Evolutionary conservation across 257 asterid species (phyloP), one percentile per base, ranked within the genome.

Genomic region (Marsdenia floribunda): DNA sequence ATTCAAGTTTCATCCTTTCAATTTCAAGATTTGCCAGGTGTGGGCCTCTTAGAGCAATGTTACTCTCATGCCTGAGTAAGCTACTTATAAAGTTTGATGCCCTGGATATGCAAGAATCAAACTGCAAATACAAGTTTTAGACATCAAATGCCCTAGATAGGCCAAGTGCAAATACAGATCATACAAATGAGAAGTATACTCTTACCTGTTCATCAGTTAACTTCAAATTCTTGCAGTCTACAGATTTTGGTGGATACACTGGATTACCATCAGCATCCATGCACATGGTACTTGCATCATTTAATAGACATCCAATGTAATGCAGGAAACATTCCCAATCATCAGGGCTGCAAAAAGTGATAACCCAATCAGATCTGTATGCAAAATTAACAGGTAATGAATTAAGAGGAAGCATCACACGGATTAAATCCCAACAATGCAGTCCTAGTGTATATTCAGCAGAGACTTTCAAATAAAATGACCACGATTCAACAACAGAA

Each of bases 241-340:
- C 63, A 73, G 77, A 58, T 54, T 75, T 84, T 54, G 73, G 80
- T 67, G 83, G 80, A 78, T 80, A 78, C 71, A 75, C 63, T 70
- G 82, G 61, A 83, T 84, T 81, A 71, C 47, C 68, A 54, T 33
- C 85, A 70, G 83, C 73, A 61, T 74, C 90, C 78, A 78, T 70
- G 80, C 79, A 78, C 77, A 85, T 80, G 85, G 84, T 81, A 80
- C 85, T 82, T 69, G 77, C 96, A 77, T 95, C 96, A 86, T 91
- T 98, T 84, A 95, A 85, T 77, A 92, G 83, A 83, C 96, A 95
- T 81, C 94, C 94, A 80, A 92, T 80, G 84, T 86, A 95, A 78
- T 88, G 93, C 80, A 83, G 88, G 84, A 88, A 90, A 85, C 91
- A 87, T 75, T 92, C 94, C 98, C 98, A 92, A 75, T 95, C 99